Conservation (phyloP, 768 basidiomycete species). For the Cystofilobasidium ferigula region DNA sequence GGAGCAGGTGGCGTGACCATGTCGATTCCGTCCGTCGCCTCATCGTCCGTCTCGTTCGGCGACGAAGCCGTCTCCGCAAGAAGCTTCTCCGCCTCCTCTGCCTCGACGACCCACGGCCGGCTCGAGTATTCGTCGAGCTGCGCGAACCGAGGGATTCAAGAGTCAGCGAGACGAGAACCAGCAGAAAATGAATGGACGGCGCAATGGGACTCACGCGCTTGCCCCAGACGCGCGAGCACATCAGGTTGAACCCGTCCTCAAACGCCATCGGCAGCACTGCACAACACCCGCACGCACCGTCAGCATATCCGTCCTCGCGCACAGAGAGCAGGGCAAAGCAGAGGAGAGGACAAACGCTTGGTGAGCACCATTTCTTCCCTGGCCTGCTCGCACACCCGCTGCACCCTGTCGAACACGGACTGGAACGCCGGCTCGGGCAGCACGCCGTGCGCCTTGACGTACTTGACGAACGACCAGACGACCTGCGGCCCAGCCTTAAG, state of each 20-base stretch:
- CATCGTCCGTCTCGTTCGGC: background rate
- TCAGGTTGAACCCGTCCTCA: slow-evolving; percentile 13
- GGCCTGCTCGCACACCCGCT: slow-evolving; percentile 13
- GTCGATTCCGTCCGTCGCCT: background rate
- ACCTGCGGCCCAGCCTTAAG: slow-evolving; percentile 4
- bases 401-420: background rate
- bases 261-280: background rate
- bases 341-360: background rate
- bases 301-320: background rate
- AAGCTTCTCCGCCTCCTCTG: background rate
- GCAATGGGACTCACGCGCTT: background rate
- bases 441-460: slow-evolving; percentile 20
- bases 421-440: background rate
- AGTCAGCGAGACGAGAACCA: background rate
- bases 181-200: background rate
- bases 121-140: background rate
- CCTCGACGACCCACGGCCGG: background rate
- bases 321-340: background rate
- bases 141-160: background rate
- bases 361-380: background rate
- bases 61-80: background rate
- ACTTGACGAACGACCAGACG: slow-evolving; percentile 14
- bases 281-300: too few species aligned
- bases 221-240: slow-evolving; percentile 15
- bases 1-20: too few species aligned